Percentiles rank a stretch among this genome's conserved stretches.
phyloP scores from a whole-genome alignment of 192 early-diverging fungal species.

The Linnemannia exigua region DNA sequence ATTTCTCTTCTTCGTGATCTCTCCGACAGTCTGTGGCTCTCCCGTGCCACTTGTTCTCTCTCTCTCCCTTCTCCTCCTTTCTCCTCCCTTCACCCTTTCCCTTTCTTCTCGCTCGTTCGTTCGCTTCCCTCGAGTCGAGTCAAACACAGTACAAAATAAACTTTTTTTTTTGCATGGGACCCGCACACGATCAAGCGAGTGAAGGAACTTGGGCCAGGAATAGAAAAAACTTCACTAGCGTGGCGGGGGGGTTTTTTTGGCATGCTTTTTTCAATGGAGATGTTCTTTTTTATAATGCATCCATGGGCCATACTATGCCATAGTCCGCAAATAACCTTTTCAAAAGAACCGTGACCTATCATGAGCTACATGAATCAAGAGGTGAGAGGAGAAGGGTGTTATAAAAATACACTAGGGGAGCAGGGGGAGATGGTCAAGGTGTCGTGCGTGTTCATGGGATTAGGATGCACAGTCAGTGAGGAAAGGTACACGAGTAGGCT shows the following conservation, averaged over 20 bases:
- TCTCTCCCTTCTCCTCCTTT: not conserved
- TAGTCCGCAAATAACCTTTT: not conserved
- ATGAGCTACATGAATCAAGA: not conserved
- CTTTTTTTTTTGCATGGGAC: not conserved
- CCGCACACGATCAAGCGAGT: not conserved
- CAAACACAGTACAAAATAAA: not conserved
- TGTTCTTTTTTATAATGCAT: not conserved
- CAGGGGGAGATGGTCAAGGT: not conserved
- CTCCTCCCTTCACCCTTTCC: too few species aligned
- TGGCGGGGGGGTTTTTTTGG: not conserved
- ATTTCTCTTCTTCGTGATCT: not conserved
- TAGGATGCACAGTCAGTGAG: not conserved
- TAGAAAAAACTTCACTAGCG: not conserved
- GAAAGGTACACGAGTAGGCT: not conserved
- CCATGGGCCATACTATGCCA: not conserved
- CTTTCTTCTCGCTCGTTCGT: not conserved
- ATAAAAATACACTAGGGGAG: not conserved
- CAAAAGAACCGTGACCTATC: not conserved
- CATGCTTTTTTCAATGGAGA: not conserved
- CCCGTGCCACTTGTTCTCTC: constrained; percentile 8
- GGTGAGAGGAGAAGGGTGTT: not conserved
- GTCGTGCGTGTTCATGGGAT: not conserved
- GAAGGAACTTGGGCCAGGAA: not conserved
- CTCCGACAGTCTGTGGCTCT: not conserved
- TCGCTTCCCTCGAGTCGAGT: not conserved